phyloP scores from a whole-genome alignment of 495 filamentous ascomycete species.

The Amphirosellinia nigrospora region DNA sequence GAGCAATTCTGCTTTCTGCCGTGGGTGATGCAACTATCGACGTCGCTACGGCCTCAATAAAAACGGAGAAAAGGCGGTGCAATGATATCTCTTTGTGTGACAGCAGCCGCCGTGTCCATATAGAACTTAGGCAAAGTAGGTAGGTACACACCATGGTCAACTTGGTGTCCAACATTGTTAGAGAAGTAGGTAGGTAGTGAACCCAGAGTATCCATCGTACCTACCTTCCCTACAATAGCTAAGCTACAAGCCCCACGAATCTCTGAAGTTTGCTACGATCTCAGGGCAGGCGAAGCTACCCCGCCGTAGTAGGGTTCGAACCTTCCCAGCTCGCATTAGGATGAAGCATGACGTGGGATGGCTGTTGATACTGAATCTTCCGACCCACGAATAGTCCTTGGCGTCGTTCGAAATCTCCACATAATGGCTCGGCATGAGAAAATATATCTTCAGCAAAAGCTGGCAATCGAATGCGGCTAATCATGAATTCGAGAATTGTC shows the following conservation, averaged over 20 bases:
- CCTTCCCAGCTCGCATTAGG: background rate
- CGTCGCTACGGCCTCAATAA: background rate
- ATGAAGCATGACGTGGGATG: conserved; percentile 7
- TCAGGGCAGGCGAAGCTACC: conserved; percentile 7
- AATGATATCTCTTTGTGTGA: background rate
- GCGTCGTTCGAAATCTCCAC: conserved; percentile 4
- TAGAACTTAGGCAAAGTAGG: background rate
- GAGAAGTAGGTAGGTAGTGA: background rate
- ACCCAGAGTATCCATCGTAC: background rate
- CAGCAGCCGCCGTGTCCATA: background rate
- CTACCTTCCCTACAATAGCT: background rate
- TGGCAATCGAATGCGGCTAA: background rate
- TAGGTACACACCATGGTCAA: background rate
- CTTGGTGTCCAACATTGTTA: background rate
- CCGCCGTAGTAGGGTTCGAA: background rate
- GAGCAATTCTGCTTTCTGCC: background rate
- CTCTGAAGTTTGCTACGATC: background rate
- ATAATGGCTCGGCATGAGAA: background rate
- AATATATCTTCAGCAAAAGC: background rate
- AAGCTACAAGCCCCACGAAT: conserved; percentile 8
- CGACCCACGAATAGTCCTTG: conserved; percentile 6
- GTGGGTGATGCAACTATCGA: background rate
- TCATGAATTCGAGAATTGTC: background rate
- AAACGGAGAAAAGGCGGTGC: background rate
- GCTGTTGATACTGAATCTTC: conserved; percentile 3